Conservation (phyloP, 2,329 filamentous ascomycete genomes). For the Sclerotinia glacialis region DNA sequence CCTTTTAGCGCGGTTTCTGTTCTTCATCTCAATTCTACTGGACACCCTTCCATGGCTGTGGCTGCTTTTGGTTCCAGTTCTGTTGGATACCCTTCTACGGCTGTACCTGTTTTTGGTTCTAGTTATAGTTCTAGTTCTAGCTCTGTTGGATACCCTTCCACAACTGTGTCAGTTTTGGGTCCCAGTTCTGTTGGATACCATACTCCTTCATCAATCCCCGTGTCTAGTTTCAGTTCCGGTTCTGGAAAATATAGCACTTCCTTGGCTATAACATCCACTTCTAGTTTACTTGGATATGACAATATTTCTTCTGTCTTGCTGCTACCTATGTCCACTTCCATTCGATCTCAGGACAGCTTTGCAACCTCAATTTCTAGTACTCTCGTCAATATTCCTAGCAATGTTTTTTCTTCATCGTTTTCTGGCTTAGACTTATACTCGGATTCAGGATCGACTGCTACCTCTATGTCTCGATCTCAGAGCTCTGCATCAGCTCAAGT, state of each 20-base stretch:
- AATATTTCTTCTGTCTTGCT: neutral
- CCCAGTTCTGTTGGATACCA: constrained; percentile 11
- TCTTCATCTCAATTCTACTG: constrained; percentile 15
- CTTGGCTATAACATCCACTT: constrained; percentile 10
- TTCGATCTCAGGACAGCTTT: constrained; percentile 6
- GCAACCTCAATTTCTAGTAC: constrained; percentile 16
- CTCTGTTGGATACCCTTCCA: too few species aligned
- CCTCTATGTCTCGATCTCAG: constrained; percentile 12
- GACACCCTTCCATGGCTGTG: constrained; percentile 1
- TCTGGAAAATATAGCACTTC: constrained; percentile 4
- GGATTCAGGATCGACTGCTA: constrained; percentile 23
- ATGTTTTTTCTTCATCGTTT: constrained; percentile 15
- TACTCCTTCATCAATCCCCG: neutral
- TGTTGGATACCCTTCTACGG: too few species aligned
- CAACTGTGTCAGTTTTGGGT: too few species aligned
- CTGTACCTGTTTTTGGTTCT: too few species aligned
- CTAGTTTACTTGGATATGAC: constrained; percentile 10
- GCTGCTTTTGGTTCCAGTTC: too few species aligned
- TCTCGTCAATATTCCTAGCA: constrained; percentile 13
- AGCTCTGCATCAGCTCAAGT: constrained; percentile 18
- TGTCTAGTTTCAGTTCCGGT: constrained; percentile 3
- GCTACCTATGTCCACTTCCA: constrained; percentile 6
- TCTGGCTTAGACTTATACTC: constrained; percentile 23
- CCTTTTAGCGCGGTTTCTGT: neutral
- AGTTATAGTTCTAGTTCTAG: too few species aligned